These are phyloP conservation scores for Davidsoniella virescens DNA, from an alignment of 2,329 filamentous ascomycete species.

Conservation along the genomic window DNA sequence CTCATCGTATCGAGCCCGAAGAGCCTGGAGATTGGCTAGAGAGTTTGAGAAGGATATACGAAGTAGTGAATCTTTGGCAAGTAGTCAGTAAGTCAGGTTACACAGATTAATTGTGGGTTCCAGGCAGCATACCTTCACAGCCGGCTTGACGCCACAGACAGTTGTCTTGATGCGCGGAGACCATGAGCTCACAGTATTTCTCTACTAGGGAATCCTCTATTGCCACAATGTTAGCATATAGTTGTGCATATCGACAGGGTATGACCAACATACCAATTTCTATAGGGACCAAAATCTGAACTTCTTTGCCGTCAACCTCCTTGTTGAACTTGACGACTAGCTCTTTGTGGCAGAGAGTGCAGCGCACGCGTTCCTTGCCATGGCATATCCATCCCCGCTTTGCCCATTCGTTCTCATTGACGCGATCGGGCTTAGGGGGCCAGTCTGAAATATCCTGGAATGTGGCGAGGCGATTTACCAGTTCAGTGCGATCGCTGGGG, in stretches of 20 bases:
- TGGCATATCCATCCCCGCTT: conserved; percentile 83
- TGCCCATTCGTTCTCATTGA: conserved; percentile 88
- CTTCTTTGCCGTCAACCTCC: conserved; percentile 38
- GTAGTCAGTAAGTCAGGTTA: not conserved
- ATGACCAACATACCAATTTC: conserved; percentile 32
- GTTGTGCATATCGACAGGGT: not conserved
- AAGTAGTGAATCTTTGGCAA: conserved; percentile 35
- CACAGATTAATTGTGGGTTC: not conserved
- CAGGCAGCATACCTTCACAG: conserved; percentile 52
- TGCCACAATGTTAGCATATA: no score
- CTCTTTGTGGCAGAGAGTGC: conserved; percentile 70
- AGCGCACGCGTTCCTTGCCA: conserved; percentile 68
- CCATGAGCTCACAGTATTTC: conserved; percentile 57
- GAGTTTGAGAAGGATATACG: conserved; percentile 48
- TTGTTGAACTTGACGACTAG: conserved; percentile 64
- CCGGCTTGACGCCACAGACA: conserved; percentile 78
- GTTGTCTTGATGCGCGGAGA: conserved; percentile 58
- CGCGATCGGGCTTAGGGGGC: conserved; percentile 75
- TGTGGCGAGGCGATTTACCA: conserved; percentile 65
- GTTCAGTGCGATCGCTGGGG: conserved; percentile 69
- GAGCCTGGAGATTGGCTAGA: conserved; percentile 36
- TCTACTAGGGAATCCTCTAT: conserved; percentile 52
- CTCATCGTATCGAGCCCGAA: conserved; percentile 51
- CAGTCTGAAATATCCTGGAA: conserved; percentile 86
- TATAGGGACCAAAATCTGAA: conserved; percentile 36